Evolutionary conservation across 495 filamentous ascomycete genomes (phyloP).

Genomic region (Oleoguttula mirabilis): DNA sequence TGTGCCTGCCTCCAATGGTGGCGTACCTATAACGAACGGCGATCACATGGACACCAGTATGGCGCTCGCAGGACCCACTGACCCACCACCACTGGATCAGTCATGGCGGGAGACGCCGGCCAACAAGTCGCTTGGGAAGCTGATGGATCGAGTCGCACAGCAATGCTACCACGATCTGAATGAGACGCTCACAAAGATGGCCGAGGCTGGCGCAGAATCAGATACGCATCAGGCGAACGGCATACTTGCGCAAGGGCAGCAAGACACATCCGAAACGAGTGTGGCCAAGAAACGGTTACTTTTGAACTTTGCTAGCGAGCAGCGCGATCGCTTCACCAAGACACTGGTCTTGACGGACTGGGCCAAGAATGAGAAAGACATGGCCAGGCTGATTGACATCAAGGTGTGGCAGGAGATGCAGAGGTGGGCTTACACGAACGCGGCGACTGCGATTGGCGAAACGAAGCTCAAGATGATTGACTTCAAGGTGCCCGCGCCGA

Average conservation of each 20-base stretch:
- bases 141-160: slow-evolving; percentile 68
- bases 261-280: slow-evolving; percentile 49
- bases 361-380: slow-evolving; percentile 63
- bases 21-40: slow-evolving; percentile 4
- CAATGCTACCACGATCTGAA: slow-evolving; percentile 65
- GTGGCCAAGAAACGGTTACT: slow-evolving; percentile 66
- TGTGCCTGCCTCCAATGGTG: not conserved
- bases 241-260: slow-evolving; percentile 30
- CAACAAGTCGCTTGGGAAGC: slow-evolving; percentile 20
- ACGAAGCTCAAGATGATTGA: slow-evolving; percentile 54
- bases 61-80: slow-evolving; percentile 1
- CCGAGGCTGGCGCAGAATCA: slow-evolving; percentile 31
- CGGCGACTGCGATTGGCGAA: slow-evolving; percentile 49
- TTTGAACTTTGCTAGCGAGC: slow-evolving; percentile 55
- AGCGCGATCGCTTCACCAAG: slow-evolving; percentile 72
- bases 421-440: slow-evolving; percentile 41
- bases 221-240: slow-evolving; percentile 35
- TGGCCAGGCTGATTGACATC: slow-evolving; percentile 76
- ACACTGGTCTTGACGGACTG: slow-evolving; percentile 77
- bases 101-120: slow-evolving; percentile 6
- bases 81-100: slow-evolving; percentile 16
- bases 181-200: slow-evolving; percentile 56
- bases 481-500: slow-evolving; percentile 68
- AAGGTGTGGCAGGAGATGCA: slow-evolving; percentile 55
- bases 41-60: not conserved